Conservation (phyloP, 345 rosid genomes). For the Citrus inodora region DNA sequence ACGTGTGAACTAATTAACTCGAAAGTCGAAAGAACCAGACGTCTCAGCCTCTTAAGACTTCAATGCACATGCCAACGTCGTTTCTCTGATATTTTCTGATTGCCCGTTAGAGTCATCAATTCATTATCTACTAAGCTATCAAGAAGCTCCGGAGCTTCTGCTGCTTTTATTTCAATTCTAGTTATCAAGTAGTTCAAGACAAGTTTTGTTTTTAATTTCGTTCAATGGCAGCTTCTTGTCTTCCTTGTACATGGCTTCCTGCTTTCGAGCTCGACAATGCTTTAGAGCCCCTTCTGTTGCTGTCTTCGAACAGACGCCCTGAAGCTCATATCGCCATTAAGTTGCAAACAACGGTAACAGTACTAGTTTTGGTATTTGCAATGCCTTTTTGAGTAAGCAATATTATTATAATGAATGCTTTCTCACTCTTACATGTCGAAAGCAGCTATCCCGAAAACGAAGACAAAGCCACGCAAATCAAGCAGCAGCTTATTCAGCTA, state of each 20-base stretch:
- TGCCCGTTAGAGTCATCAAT: not conserved
- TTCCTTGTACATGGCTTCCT: not conserved
- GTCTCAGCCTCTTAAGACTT: conserved; percentile 1
- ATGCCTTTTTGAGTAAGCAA: not conserved
- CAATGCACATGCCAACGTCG: not conserved
- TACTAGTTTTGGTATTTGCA: not conserved
- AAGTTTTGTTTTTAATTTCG: not conserved
- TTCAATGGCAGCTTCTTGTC: not conserved
- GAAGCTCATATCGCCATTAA: conserved; percentile 13
- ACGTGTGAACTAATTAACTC: not conserved
- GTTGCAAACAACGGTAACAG: conserved; percentile 3
- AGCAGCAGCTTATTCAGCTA: no score
- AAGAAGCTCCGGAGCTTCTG: not conserved
- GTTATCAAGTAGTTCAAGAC: not conserved
- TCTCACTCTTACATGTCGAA: conserved; percentile 23
- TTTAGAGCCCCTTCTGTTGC: conserved; percentile 4
- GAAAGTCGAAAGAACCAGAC: not conserved
- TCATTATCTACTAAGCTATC: not conserved
- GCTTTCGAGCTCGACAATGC: conserved; percentile 25
- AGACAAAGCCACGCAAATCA: no score
- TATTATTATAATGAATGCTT: not conserved
- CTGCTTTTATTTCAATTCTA: not conserved
- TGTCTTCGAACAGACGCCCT: conserved; percentile 13
- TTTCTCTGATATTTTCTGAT: not conserved
- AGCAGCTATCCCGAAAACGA: conserved; percentile 12